Conservation (phyloP, 179 eudicot species). For the Heliamphora pulchella region DNA sequence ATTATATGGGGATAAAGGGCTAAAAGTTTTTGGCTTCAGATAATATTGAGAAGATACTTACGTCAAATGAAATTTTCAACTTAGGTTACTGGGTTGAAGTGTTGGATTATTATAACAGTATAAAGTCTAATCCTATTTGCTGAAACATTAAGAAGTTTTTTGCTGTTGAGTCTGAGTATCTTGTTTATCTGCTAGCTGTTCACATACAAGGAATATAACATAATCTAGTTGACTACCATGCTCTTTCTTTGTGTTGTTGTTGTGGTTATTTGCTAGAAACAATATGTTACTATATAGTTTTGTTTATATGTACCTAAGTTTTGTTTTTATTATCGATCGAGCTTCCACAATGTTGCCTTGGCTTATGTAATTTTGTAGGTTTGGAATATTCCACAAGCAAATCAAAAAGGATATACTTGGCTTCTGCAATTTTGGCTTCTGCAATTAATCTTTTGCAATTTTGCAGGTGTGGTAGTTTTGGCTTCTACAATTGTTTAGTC, state of each 20-base stretch:
- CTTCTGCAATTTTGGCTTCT: too few relatives aligned
- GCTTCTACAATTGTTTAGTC: too few relatives aligned
- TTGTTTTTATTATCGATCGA: background rate
- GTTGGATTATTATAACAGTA: background rate
- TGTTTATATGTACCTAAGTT: constrained; percentile 1
- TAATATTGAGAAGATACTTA: background rate
- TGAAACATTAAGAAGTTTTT: too few relatives aligned
- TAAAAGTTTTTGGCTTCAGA: background rate
- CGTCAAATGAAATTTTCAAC: background rate
- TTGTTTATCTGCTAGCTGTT: too few relatives aligned
- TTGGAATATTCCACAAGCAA: constrained; percentile 82
- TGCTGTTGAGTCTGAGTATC: too few relatives aligned
- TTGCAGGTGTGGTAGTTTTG: too few relatives aligned
- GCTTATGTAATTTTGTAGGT: constrained; percentile 34
- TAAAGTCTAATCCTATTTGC: background rate
- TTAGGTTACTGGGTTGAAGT: background rate
- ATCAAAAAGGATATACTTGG: constrained; percentile 76
- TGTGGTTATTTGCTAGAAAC: background rate
- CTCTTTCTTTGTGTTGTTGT: background rate
- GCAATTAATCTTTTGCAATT: too few relatives aligned
- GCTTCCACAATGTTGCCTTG: background rate
- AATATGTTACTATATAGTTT: too few relatives aligned
- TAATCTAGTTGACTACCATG: too few relatives aligned
- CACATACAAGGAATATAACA: too few relatives aligned
- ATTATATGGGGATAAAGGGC: background rate